Evolutionary conservation across 2,329 filamentous ascomycete genomes (phyloP), one percentile per base, ranked within the genome.

Genomic region (Ceratocystis ficicola): DNA sequence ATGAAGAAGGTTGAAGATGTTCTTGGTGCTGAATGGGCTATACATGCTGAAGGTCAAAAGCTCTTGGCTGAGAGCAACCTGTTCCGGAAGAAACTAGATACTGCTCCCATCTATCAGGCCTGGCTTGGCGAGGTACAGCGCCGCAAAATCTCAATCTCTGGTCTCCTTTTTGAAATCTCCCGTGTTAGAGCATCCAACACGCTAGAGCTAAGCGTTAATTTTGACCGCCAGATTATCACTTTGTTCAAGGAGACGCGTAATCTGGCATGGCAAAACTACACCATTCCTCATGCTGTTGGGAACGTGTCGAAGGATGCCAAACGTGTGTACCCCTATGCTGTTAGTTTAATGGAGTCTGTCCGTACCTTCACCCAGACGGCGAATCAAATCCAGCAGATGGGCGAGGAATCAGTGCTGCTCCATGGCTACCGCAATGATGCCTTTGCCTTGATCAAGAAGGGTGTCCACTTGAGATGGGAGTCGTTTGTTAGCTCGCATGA

Each of bases 1-100:
- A 96, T 99, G 91, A 89, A 91, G 73, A 96, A 96, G 75, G 93
- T 99, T n/a, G 95, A 97, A 74, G 90, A 96, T 70, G 94, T 99
- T 46, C 83, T 99, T 25, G 94, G 94, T 62, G 86, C 89, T 66
- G 91, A 96, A 70, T 99, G 94, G 94, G 87, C 89, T 65, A 80
- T 97, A 68, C 95, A 99, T 72, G 85, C 91, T 5, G 94, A 99
- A 73, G 95, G 95, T 1, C 90, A 96, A 73, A 96, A 96, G 75
- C 82, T 99, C 22, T 88, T 93, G 72, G 86, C 86, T 66, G 94
- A 99, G 76, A 93, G 94, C 73, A 89, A 89, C 70, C 82, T 96
- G 71, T 99, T 99, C 79, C 87, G 92, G 70, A 91, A 95, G 78
- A 99, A 97, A 79, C 83, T 99, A 25, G 90, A 97, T 70, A 96